Evolutionary conservation across 139 green algal genomes (phyloP).

Genomic region (Bryopsis sp.): DNA sequence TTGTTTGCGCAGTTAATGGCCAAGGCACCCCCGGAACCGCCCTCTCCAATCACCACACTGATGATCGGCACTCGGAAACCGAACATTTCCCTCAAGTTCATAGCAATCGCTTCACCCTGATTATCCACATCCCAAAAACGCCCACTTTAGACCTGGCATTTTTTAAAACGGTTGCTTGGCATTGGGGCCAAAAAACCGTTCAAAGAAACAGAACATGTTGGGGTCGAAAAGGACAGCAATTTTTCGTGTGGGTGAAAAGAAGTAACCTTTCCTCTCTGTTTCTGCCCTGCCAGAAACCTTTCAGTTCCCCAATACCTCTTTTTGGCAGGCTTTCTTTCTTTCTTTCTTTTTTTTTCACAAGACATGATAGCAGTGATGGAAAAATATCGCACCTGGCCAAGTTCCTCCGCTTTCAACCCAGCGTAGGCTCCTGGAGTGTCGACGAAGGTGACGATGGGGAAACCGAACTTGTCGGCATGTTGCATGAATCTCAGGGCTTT

Average conservation of each 20-base stretch:
- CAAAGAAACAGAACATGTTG: no score
- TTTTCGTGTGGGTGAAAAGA: no score
- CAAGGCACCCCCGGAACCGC: slow-evolving; percentile 82
- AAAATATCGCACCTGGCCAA: slow-evolving; percentile 66
- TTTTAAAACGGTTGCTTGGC: no score
- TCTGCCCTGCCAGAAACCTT: no score
- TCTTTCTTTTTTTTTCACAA: no score
- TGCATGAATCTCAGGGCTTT: slow-evolving; percentile 96
- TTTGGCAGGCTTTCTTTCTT: no score
- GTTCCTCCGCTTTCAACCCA: slow-evolving; percentile 82
- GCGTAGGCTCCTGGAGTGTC: slow-evolving; percentile 93
- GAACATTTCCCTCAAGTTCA: slow-evolving; percentile 97
- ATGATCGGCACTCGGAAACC: slow-evolving; percentile 89
- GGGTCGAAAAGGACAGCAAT: no score
- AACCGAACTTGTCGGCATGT: slow-evolving; percentile 90
- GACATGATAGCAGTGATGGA: not conserved
- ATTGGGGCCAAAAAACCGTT: no score
- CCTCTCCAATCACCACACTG: slow-evolving; percentile 88
- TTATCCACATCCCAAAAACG: no score
- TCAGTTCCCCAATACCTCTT: no score
- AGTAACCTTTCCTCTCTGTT: no score
- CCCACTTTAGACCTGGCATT: no score
- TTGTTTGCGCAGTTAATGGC: slow-evolving; percentile 90
- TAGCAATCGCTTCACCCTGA: slow-evolving; percentile 91
- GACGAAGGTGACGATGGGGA: slow-evolving; percentile 96